Evolutionary conservation across 306 rosid species (phyloP).

Genomic region (Bauhinia variegata): DNA sequence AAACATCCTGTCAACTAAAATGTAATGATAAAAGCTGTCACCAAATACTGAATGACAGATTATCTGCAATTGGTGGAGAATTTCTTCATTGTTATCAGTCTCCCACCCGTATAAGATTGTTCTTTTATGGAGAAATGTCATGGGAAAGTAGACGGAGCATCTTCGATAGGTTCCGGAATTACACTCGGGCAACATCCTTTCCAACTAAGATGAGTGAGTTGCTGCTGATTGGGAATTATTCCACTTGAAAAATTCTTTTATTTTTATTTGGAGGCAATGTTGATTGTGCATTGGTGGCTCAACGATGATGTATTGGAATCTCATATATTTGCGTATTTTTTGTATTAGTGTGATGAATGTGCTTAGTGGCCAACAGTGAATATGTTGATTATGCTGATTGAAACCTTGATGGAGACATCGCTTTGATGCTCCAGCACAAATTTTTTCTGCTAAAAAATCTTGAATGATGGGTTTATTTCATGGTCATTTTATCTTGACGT

Average conservation of each 20-base stretch:
- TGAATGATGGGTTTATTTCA: constrained; percentile 10
- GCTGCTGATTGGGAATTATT: constrained; percentile 74
- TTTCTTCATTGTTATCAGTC: constrained; percentile 61
- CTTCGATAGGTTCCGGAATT: constrained; percentile 62
- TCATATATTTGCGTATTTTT: constrained; percentile 50
- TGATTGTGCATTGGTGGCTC: constrained; percentile 58
- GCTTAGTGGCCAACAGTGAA: constrained; percentile 80
- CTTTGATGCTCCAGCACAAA: no score
- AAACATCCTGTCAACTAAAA: constrained; percentile 51
- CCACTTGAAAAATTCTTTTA: constrained; percentile 53
- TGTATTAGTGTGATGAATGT: constrained; percentile 55
- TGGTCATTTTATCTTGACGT: constrained; percentile 38
- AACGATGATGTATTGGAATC: constrained; percentile 58
- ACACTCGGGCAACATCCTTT: constrained; percentile 53
- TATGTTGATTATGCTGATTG: constrained; percentile 62
- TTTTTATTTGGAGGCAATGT: constrained; percentile 51
- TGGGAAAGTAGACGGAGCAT: constrained; percentile 60
- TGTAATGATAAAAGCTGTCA: constrained; percentile 58
- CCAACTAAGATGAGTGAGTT: constrained; percentile 71
- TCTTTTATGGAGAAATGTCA: constrained; percentile 58
- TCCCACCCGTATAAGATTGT: constrained; percentile 56
- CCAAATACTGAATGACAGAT: constrained; percentile 59
- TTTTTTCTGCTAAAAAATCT: constrained; percentile 22
- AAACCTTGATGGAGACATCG: constrained; percentile 69
- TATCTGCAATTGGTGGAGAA: constrained; percentile 71